phyloP scores from a whole-genome alignment of 2,329 filamentous ascomycete species.

The Diaporthe ilicicola region DNA sequence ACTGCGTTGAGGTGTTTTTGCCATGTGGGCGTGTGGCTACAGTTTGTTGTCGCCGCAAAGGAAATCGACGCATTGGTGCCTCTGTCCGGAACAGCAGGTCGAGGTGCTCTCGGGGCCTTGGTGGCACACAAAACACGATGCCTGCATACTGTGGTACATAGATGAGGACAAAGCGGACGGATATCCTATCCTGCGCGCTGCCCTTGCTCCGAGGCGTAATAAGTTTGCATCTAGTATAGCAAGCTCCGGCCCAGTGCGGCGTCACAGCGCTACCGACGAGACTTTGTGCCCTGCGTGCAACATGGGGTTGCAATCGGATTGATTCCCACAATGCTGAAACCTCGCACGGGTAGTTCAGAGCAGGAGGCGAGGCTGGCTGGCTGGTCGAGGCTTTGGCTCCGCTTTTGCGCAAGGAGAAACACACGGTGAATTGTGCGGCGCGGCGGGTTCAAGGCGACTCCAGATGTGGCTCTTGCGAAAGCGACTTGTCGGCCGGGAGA shows the following conservation, averaged over 20 bases:
- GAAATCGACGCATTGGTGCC: not conserved
- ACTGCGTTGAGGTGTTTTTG: not conserved
- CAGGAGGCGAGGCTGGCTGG: slow-evolving; percentile 4
- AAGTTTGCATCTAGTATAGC: slow-evolving; percentile 10
- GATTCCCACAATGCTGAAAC: slow-evolving; percentile 18
- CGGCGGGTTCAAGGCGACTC: not conserved
- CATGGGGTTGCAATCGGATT: slow-evolving; percentile 31
- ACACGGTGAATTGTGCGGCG: slow-evolving; percentile 9
- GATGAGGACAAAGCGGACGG: not conserved
- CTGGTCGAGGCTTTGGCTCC: not conserved
- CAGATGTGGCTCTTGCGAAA: not conserved
- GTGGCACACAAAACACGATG: slow-evolving; percentile 7
- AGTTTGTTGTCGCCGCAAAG: not conserved
- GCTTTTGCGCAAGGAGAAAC: slow-evolving; percentile 18
- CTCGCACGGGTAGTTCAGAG: slow-evolving; percentile 22
- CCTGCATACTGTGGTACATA: not conserved
- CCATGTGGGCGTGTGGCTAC: not conserved
- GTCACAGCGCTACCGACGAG: slow-evolving; percentile 3
- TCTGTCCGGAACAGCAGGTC: not conserved
- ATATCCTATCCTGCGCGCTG: not conserved
- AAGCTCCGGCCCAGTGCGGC: slow-evolving; percentile 16
- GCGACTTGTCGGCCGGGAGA: not conserved
- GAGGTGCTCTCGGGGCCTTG: too few species aligned
- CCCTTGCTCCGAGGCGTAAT: not conserved
- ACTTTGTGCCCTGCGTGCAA: slow-evolving; percentile 30